Evolutionary conservation across 1,284 basidiomycete species (phyloP).

Genomic region (Pseudozyma sp.): DNA sequence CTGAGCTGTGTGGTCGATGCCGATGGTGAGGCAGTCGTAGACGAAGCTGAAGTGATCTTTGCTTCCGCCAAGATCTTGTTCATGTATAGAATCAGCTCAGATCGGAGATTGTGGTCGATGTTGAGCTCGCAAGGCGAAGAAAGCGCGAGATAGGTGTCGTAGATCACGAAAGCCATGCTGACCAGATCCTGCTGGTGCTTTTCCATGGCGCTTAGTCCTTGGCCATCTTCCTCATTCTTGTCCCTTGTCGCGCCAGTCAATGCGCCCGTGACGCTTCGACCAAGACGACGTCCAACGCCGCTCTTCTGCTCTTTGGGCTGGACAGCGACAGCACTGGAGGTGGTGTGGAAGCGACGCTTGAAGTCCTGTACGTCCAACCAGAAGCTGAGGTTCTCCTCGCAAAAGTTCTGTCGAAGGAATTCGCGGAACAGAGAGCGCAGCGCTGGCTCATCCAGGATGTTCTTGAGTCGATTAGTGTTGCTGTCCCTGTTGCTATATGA

Average conservation of each 20-base stretch:
- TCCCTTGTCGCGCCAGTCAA: slow-evolving; percentile 65
- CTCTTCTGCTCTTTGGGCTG: slow-evolving; percentile 27
- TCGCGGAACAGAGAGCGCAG: slow-evolving; percentile 91
- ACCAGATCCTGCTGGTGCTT: slow-evolving; percentile 95
- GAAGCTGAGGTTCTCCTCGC: slow-evolving; percentile 96
- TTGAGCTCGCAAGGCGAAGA: slow-evolving; percentile 95
- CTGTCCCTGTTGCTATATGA: slow-evolving; percentile 73
- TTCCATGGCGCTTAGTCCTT: slow-evolving; percentile 79
- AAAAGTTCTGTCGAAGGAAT: slow-evolving; percentile 92
- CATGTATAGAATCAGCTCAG: slow-evolving; percentile 91
- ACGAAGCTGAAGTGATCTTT: slow-evolving; percentile 23
- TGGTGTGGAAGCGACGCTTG: slow-evolving; percentile 93
- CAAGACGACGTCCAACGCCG: slow-evolving; percentile 73
- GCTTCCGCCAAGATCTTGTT: slow-evolving; percentile 72
- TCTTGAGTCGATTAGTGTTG: slow-evolving; percentile 90
- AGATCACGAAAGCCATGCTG: slow-evolving; percentile 92
- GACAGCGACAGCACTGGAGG: slow-evolving; percentile 86
- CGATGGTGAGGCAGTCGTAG: slow-evolving; percentile 23
- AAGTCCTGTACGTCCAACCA: slow-evolving; percentile 98
- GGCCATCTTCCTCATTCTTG: slow-evolving; percentile 30
- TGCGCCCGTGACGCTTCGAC: slow-evolving; percentile 70
- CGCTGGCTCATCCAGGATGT: slow-evolving; percentile 92
- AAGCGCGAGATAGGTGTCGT: slow-evolving; percentile 93
- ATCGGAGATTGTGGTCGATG: slow-evolving; percentile 94
- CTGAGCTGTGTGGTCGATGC: slow-evolving; percentile 35